These are phyloP conservation scores for Effrenium voratum DNA, from an alignment of 73 alveolate genomes.

Conservation along the genomic window DNA sequence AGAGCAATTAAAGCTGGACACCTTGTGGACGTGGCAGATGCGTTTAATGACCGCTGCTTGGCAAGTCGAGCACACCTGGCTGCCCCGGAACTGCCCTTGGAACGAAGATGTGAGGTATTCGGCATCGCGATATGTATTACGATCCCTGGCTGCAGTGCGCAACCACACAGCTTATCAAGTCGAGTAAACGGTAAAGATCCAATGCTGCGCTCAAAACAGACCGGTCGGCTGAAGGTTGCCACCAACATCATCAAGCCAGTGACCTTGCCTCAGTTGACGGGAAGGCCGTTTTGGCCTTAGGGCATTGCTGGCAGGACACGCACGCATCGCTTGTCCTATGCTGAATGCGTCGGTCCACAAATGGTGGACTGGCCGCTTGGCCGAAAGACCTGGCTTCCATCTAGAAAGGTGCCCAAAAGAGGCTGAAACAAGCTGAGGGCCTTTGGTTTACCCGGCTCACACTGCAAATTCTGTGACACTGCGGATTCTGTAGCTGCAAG, in stretches of 20 bases:
- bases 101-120: neutral
- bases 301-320: too few relatives aligned
- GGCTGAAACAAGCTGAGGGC: too few relatives aligned
- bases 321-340: constrained; percentile 60
- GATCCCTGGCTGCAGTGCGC: constrained; percentile 7
- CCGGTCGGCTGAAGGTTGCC: constrained; percentile 18
- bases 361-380: constrained; percentile 15
- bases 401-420: too few relatives aligned
- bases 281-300: too few relatives aligned
- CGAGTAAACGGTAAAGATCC: neutral
- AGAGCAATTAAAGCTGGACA: constrained; percentile 70
- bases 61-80: too few relatives aligned
- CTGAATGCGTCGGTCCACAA: constrained; percentile 82
- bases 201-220: neutral
- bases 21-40: neutral
- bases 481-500: too few relatives aligned
- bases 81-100: neutral
- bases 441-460: too few relatives aligned
- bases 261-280: neutral
- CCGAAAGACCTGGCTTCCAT: too few relatives aligned
- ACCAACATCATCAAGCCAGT: constrained; percentile 90
- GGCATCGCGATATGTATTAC: constrained; percentile 80
- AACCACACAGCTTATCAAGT: neutral
- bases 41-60: constrained; percentile 40
- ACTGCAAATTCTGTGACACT: too few relatives aligned